A percentile compares a stretch with the other conserved stretches of the same genome.
Conservation (phyloP, 176 grass and related monocot species). For the Zoysia japonica region DNA sequence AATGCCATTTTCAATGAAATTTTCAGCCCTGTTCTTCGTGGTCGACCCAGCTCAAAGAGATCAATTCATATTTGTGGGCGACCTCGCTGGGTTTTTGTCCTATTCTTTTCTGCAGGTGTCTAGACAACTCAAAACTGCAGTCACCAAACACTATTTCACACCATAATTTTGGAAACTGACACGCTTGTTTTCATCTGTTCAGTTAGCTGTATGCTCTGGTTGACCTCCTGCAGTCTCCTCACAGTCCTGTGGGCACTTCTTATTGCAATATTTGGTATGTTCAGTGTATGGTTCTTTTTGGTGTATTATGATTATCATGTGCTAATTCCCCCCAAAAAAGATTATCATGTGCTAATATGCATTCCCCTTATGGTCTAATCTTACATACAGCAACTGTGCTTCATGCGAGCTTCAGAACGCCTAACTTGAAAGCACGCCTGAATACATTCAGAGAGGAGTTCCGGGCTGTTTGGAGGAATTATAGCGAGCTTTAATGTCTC, state of each 20-base stretch:
- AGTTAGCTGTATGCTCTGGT: constrained; percentile 97
- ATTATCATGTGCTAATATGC: not conserved
- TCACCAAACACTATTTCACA: not conserved
- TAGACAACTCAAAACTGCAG: not conserved
- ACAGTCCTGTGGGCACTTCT: constrained; percentile 90
- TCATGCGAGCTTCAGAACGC: constrained; percentile 95
- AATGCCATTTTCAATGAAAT: constrained; percentile 15
- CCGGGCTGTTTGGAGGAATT: constrained; percentile 91
- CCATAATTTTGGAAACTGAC: constrained; percentile 9
- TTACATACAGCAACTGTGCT: constrained; percentile 65
- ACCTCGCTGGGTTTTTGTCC: constrained; percentile 89
- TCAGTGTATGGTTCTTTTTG: constrained; percentile 14
- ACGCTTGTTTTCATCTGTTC: constrained; percentile 34
- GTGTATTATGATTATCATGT: not conserved
- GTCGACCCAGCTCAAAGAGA: constrained; percentile 75
- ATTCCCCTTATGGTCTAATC: constrained; percentile 23
- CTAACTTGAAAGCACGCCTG: constrained; percentile 94
- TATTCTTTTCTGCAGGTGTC: constrained; percentile 82
- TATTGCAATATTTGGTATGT: constrained; percentile 83
- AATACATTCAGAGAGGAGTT: constrained; percentile 99
- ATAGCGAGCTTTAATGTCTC: constrained; percentile 70
- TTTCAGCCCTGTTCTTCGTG: constrained; percentile 83
- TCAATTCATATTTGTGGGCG: constrained; percentile 98
- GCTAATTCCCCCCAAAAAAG: no score
- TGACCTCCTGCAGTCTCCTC: constrained; percentile 85